Conservation (phyloP, 306 rosid genomes). For the Argentina anserina region DNA sequence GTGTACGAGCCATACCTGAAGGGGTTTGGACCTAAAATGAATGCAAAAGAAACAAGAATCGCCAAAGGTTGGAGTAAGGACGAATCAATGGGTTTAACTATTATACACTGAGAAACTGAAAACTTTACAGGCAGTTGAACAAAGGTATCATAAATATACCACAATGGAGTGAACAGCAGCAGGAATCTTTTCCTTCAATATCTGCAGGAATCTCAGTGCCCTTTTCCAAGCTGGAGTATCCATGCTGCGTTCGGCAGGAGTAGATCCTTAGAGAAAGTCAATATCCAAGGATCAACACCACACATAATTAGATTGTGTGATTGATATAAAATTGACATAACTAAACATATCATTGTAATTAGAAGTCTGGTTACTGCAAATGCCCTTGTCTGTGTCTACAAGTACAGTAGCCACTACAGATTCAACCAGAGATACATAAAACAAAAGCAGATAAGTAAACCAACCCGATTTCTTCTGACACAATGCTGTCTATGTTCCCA, state of each 20-base stretch:
- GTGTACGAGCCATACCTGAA: slow-evolving; percentile 87
- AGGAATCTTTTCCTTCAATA: slow-evolving; percentile 61
- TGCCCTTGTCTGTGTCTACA: not conserved
- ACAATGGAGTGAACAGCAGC: slow-evolving; percentile 94
- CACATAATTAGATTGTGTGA: slow-evolving; percentile 34
- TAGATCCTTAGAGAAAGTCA: slow-evolving; percentile 97
- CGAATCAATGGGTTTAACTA: not conserved
- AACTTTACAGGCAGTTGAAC: not conserved
- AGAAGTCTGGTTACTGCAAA: not conserved
- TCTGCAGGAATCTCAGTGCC: slow-evolving; percentile 64
- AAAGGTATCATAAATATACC: slow-evolving; percentile 48
- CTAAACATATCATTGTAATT: not conserved
- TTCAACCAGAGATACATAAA: slow-evolving; percentile 1
- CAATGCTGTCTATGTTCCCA: slow-evolving; percentile 67
- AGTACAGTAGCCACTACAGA: not conserved
- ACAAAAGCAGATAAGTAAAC: slow-evolving; percentile 30
- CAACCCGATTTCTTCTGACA: slow-evolving; percentile 96
- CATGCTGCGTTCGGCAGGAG: slow-evolving; percentile 99
- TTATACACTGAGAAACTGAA: not conserved
- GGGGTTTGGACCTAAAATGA: slow-evolving; percentile 73
- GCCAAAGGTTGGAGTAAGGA: not conserved
- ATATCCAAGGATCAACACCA: slow-evolving; percentile 92
- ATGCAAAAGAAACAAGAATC: not conserved
- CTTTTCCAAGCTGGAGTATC: slow-evolving; percentile 88
- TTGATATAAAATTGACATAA: slow-evolving; percentile 23